Percentiles rank a stretch among this genome's conserved stretches.
phyloP scores from a whole-genome alignment of 2,329 filamentous ascomycete species.

The Sphaceloma murrayae region DNA sequence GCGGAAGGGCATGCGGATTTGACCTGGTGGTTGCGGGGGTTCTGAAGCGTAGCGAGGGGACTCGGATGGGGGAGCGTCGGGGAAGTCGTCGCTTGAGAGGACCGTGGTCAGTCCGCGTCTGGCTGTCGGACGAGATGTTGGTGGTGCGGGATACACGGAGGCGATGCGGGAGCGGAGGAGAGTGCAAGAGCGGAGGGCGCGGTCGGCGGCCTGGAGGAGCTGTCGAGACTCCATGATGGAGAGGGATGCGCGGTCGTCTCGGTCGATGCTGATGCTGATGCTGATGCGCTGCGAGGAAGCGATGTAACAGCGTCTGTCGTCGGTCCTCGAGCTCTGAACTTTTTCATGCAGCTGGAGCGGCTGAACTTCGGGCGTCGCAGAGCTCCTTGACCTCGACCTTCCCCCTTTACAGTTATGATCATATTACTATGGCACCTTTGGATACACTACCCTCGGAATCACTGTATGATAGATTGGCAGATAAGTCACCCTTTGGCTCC shows the following conservation, averaged over 20 bases:
- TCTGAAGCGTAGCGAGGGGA: constrained; percentile 22
- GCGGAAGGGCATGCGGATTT: constrained; percentile 40
- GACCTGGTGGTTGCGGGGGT: constrained; percentile 26
- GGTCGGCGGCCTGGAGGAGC: constrained; percentile 20
- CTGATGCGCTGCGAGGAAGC: no score
- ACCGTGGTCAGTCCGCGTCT: constrained; percentile 23
- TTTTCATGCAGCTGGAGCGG: constrained; percentile 9
- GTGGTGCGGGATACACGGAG: constrained; percentile 19
- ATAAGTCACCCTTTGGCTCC: constrained; percentile 43
- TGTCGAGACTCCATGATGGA: constrained; percentile 9
- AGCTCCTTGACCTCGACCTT: neutral
- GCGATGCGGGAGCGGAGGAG: constrained; percentile 20
- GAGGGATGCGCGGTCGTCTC: neutral
- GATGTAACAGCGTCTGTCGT: no score
- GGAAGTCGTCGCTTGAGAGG: constrained; percentile 23
- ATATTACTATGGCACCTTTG: constrained; percentile 10
- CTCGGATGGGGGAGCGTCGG: neutral
- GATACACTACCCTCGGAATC: constrained; percentile 17
- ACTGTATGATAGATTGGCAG: constrained; percentile 40
- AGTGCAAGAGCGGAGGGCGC: constrained; percentile 26
- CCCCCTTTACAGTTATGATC: neutral
- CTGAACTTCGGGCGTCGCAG: constrained; percentile 5
- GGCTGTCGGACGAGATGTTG: constrained; percentile 17
- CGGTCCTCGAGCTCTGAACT: constrained; percentile 11
- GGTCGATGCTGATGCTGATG: no score